Evolutionary conservation across 2,329 filamentous ascomycete genomes (phyloP).

Genomic region (Penicillium sp.): DNA sequence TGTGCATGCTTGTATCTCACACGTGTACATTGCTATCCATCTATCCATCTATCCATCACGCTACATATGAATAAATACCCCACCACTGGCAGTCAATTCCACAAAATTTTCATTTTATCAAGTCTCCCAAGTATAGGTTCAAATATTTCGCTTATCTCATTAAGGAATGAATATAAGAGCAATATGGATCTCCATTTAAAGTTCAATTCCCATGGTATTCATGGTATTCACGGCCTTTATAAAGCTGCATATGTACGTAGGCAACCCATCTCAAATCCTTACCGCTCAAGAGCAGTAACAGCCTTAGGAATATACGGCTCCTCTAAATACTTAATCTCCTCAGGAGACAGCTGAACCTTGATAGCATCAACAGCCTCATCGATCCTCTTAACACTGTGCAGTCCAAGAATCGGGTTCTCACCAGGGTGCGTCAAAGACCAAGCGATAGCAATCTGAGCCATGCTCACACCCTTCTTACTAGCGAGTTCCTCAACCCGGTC

Average conservation of each 20-base stretch:
- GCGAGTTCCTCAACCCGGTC: conserved; percentile 52
- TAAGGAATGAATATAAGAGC: no score
- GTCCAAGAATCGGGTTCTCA: conserved; percentile 53
- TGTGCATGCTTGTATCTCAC: neutral
- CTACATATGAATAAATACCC: conserved; percentile 1
- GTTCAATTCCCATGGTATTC: neutral
- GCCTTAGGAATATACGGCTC: conserved; percentile 52
- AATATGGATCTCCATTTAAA: neutral
- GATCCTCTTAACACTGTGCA: conserved; percentile 52
- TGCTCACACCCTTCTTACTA: conserved; percentile 49
- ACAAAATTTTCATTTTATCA: neutral
- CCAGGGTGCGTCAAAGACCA: conserved; percentile 52
- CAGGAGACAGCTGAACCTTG: conserved; percentile 44
- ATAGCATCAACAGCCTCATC: conserved; percentile 50
- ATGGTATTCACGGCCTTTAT: neutral
- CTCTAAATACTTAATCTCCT: conserved; percentile 55
- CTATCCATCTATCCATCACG: conserved; percentile 2
- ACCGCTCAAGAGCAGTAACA: conserved; percentile 22
- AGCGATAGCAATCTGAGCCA: conserved; percentile 56
- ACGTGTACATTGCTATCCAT: conserved; percentile 1
- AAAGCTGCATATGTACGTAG: neutral
- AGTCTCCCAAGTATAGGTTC: neutral
- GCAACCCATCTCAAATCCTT: neutral
- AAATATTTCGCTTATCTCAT: no score
- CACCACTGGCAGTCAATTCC: neutral